Evolutionary conservation across 108 stramenopile genomes (phyloP).

Genomic region (Skeletonema tropicum): DNA sequence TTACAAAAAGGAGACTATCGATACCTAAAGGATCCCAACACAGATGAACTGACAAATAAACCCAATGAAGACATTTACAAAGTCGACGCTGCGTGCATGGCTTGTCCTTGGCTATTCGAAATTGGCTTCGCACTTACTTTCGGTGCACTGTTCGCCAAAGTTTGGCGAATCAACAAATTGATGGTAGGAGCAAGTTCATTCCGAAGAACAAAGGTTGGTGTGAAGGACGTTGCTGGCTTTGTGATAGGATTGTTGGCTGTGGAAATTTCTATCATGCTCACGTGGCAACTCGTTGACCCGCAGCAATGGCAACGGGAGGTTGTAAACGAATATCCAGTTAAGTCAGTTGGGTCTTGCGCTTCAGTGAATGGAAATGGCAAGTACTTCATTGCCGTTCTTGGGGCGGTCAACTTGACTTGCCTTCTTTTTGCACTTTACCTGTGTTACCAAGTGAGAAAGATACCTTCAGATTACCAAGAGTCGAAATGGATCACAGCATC

Average conservation of each 20-base stretch:
- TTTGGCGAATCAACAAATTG: slow-evolving; percentile 27
- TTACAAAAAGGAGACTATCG: too few species aligned
- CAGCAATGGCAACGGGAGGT: background rate
- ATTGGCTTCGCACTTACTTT: slow-evolving; percentile 41
- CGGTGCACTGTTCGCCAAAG: slow-evolving; percentile 41
- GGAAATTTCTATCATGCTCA: background rate
- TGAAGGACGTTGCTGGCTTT: slow-evolving; percentile 6
- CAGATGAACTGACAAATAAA: too few species aligned
- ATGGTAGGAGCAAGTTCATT: background rate
- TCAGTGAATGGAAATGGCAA: background rate
- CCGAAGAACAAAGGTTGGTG: background rate
- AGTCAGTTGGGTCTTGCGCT: background rate
- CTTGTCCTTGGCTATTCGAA: slow-evolving; percentile 28
- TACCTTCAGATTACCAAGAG: background rate
- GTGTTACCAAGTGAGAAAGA: background rate
- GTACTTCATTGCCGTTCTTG: background rate
- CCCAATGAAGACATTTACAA: too few species aligned
- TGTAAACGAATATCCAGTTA: background rate
- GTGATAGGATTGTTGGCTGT: background rate
- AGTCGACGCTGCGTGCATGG: background rate
- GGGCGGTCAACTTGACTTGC: slow-evolving; percentile 2
- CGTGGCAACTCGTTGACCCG: background rate
- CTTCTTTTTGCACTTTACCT: slow-evolving; percentile 3
- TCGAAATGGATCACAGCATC: background rate
- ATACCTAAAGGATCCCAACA: too few species aligned